Evolutionary conservation across 345 rosid genomes (phyloP).

Genomic region (Noccaea bulbosa): DNA sequence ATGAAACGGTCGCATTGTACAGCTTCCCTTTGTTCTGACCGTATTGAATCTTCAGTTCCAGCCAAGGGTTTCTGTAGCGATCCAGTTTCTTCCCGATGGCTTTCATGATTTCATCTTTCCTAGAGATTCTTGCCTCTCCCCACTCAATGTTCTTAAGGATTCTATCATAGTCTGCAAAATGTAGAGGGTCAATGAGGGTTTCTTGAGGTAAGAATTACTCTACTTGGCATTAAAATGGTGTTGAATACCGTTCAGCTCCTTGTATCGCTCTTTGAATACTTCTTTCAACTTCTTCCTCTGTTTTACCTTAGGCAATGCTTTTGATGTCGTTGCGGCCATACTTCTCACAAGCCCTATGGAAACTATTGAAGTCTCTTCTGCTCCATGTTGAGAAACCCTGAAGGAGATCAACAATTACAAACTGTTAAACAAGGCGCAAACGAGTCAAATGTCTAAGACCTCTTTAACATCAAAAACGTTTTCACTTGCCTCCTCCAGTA

Average conservation of each 20-base stretch:
- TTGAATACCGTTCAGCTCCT: conserved; percentile 79
- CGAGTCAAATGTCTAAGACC: conserved; percentile 13
- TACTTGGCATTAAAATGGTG: conserved; percentile 1
- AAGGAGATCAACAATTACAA: conserved; percentile 20
- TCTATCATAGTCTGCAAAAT: conserved; percentile 81
- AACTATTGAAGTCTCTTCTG: conserved; percentile 92
- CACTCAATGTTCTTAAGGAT: conserved; percentile 96
- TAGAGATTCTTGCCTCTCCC: conserved; percentile 96
- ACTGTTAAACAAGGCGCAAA: conserved; percentile 21
- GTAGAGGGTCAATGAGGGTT: not conserved
- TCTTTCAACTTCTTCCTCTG: conserved; percentile 93
- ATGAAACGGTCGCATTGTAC: conserved; percentile 93
- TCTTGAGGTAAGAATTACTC: not conserved
- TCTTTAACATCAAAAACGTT: conserved; percentile 10
- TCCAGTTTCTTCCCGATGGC: conserved; percentile 98
- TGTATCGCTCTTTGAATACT: conserved; percentile 88
- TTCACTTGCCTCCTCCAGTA: conserved; percentile 80
- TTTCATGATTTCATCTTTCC: conserved; percentile 99
- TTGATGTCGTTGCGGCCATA: conserved; percentile 94
- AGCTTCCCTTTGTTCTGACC: conserved; percentile 98
- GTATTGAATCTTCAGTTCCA: conserved; percentile 94
- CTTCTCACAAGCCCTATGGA: conserved; percentile 95
- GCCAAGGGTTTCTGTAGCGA: conserved; percentile 99
- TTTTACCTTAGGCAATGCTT: conserved; percentile 88
- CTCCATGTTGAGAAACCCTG: conserved; percentile 99